Conservation (phyloP, 805 yeast species). For the Candida stauntonica region DNA sequence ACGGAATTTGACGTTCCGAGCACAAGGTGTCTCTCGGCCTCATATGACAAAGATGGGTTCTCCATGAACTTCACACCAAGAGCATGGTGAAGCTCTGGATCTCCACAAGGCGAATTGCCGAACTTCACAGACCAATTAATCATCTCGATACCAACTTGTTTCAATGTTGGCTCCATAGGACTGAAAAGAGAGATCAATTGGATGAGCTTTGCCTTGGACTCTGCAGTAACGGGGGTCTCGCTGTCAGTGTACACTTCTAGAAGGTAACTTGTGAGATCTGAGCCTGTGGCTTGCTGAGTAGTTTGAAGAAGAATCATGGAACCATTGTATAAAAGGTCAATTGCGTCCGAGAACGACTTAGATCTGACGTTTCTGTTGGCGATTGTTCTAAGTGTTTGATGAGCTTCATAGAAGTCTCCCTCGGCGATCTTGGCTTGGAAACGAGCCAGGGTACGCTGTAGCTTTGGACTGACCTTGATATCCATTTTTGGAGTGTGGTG, state of each 20-base stretch:
- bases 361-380: slow-evolving; percentile 76
- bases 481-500: slow-evolving; percentile 9
- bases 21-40: slow-evolving; percentile 70
- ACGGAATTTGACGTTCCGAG: slow-evolving; percentile 50
- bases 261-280: slow-evolving; percentile 70
- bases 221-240: slow-evolving; percentile 37
- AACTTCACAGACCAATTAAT: slow-evolving; percentile 59
- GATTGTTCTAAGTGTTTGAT: slow-evolving; percentile 88
- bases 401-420: slow-evolving; percentile 90
- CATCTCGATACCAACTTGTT: slow-evolving; percentile 62
- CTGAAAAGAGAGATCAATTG: slow-evolving; percentile 42
- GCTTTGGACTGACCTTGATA: slow-evolving; percentile 32
- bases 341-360: slow-evolving; percentile 64
- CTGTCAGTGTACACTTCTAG: slow-evolving; percentile 63
- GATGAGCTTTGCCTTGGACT: slow-evolving; percentile 42
- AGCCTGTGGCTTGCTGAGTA: slow-evolving; percentile 73
- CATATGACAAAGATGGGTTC: slow-evolving; percentile 43
- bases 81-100: slow-evolving; percentile 66
- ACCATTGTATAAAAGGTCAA: slow-evolving; percentile 68
- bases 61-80: slow-evolving; percentile 63
- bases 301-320: slow-evolving; percentile 63
- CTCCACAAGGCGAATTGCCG: slow-evolving; percentile 58
- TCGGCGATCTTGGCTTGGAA: slow-evolving; percentile 63
- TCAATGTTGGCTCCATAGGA: slow-evolving; percentile 54
- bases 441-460: slow-evolving; percentile 57